These are phyloP conservation scores for Exophiala sideris DNA, from an alignment of 2,329 filamentous ascomycete species.

Conservation along the genomic window DNA sequence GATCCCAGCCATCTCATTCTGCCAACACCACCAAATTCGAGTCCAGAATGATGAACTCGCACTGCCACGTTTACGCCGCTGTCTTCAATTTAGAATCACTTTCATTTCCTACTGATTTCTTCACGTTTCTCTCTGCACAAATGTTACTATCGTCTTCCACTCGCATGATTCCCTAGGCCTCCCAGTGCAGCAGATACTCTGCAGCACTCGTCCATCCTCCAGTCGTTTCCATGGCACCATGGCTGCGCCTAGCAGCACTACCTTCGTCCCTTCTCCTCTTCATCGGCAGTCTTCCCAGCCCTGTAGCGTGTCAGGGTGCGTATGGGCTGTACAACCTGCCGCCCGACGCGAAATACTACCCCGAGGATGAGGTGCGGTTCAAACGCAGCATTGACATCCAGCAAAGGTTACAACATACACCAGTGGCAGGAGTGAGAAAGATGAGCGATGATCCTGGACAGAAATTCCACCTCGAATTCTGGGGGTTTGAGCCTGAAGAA, in stretches of 20 bases:
- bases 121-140: not conserved
- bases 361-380: slow-evolving; percentile 27
- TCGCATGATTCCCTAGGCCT: not conserved
- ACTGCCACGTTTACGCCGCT: not conserved
- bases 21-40: slow-evolving; percentile 11
- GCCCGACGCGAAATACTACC: slow-evolving; percentile 28
- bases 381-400: slow-evolving; percentile 33
- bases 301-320: slow-evolving; percentile 9
- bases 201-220: not conserved
- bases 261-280: slow-evolving; percentile 18
- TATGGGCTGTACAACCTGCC: slow-evolving; percentile 27
- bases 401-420: slow-evolving; percentile 29
- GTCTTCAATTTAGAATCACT: too few relatives aligned
- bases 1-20: slow-evolving; percentile 15
- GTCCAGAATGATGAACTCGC: not conserved
- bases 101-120: not conserved
- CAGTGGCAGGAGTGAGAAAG: slow-evolving; percentile 38
- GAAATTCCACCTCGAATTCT: slow-evolving; percentile 48
- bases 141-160: not conserved
- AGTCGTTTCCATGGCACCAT: slow-evolving; percentile 14
- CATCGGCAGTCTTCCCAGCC: slow-evolving; percentile 1
- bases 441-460: slow-evolving; percentile 47
- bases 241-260: slow-evolving; percentile 15
- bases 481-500: slow-evolving; percentile 34
- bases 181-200: not conserved